These are phyloP conservation scores for Sclerotinia trifoliorum DNA, from an alignment of 2,329 filamentous ascomycete species.

Conservation along the genomic window DNA sequence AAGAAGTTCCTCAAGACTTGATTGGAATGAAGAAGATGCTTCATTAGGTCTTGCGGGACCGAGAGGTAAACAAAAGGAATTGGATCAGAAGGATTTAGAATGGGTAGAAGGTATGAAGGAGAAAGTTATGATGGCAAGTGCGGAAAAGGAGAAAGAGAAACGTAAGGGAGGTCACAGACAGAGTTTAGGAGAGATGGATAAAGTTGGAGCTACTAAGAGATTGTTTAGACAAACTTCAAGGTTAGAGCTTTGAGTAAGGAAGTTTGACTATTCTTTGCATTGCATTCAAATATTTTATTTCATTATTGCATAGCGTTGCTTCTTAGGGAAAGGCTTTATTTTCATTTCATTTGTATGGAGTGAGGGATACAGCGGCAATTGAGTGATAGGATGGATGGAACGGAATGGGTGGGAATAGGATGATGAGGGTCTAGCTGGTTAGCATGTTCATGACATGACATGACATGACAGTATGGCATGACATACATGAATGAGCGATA, in stretches of 20 bases:
- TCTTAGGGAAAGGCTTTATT: not conserved
- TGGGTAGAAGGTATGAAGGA: constrained; percentile 85
- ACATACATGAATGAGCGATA: not conserved
- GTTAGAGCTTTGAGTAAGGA: constrained; percentile 1
- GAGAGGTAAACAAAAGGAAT: constrained; percentile 60
- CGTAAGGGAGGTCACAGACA: constrained; percentile 30
- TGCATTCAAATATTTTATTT: not conserved
- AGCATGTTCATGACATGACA: constrained; percentile 8
- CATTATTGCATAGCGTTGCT: constrained; percentile 8
- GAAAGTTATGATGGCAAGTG: constrained; percentile 70
- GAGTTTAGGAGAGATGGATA: constrained; percentile 67
- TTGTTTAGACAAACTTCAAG: constrained; percentile 49
- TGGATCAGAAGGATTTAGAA: constrained; percentile 69
- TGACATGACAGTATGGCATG: not conserved
- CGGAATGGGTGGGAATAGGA: not conserved
- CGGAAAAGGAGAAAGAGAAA: constrained; percentile 48
- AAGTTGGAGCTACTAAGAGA: constrained; percentile 69
- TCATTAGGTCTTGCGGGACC: constrained; percentile 66
- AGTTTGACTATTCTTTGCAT: not conserved
- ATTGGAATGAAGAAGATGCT: constrained; percentile 59
- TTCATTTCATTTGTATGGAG: constrained; percentile 6
- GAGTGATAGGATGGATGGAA: not conserved
- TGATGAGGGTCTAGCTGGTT: not conserved
- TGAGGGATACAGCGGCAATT: not conserved
- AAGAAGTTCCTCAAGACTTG: constrained; percentile 45